phyloP scores from a whole-genome alignment of 305 asterid species.

The Fraxinus paxiana region DNA sequence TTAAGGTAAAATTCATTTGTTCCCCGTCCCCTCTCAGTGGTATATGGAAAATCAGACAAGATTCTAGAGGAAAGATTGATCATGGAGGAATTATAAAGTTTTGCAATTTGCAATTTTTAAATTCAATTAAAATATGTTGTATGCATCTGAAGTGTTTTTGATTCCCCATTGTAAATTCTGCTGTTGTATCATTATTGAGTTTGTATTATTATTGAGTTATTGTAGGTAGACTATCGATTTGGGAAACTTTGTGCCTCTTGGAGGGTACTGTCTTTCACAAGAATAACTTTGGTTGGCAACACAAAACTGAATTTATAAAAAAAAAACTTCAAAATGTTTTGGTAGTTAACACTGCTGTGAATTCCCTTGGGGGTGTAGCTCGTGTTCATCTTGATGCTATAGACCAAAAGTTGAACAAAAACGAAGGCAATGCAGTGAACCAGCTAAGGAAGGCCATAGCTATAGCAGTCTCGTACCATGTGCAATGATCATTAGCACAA shows the following conservation, averaged over 20 bases:
- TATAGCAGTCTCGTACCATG: slow-evolving; percentile 46
- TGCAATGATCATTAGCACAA: slow-evolving; percentile 44
- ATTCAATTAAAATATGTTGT: slow-evolving; percentile 14
- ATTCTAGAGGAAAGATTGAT: neutral
- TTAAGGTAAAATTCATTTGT: slow-evolving; percentile 16
- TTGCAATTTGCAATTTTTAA: slow-evolving; percentile 32
- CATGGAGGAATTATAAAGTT: slow-evolving; percentile 27
- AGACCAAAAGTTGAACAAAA: slow-evolving; percentile 46
- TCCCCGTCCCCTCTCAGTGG: neutral
- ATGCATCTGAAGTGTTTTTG: slow-evolving; percentile 12
- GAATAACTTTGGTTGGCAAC: neutral
- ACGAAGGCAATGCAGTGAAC: slow-evolving; percentile 48
- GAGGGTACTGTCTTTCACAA: neutral
- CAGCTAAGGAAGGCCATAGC: slow-evolving; percentile 55
- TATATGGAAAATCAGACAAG: slow-evolving; percentile 4
- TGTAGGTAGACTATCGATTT: neutral
- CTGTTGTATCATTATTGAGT: neutral
- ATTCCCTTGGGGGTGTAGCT: neutral
- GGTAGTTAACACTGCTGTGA: neutral
- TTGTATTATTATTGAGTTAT: neutral
- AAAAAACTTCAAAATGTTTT: neutral
- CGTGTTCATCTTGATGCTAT: slow-evolving; percentile 34
- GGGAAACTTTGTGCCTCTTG: neutral
- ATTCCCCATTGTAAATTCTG: slow-evolving; percentile 32
- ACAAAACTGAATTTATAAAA: neutral